Percentiles rank a stretch among this genome's conserved stretches.
phyloP scores from a whole-genome alignment of 1,139 yeast genomes.

The Trichomonascaceae sp. region DNA sequence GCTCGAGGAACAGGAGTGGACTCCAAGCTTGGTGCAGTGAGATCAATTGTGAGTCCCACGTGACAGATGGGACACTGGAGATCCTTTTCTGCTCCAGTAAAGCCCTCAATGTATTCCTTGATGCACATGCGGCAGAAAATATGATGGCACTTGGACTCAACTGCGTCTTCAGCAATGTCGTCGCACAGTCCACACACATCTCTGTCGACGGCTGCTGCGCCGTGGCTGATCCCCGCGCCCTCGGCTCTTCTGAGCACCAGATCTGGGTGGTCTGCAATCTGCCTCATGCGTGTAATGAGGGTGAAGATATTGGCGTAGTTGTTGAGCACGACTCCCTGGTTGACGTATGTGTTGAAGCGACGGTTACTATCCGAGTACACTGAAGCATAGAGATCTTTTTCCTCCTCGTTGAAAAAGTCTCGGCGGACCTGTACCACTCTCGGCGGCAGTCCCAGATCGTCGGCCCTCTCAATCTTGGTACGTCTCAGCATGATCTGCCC shows the following conservation, averaged over 20 bases:
- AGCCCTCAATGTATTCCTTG: conserved; percentile 78
- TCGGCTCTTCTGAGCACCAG: conserved; percentile 59
- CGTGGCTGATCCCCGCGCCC: conserved; percentile 14
- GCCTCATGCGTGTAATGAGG: conserved; percentile 91
- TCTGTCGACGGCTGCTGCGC: conserved; percentile 26
- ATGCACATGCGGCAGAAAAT: conserved; percentile 86
- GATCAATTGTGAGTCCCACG: conserved; percentile 77
- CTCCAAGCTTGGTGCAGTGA: conserved; percentile 77
- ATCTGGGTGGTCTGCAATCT: conserved; percentile 96
- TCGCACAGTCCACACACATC: conserved; percentile 88
- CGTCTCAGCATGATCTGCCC: conserved; percentile 81
- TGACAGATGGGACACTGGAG: conserved; percentile 94
- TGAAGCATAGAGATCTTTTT: conserved; percentile 78
- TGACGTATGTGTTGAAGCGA: conserved; percentile 73
- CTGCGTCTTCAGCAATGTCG: conserved; percentile 96
- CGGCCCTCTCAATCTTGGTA: conserved; percentile 91
- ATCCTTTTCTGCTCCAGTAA: conserved; percentile 46
- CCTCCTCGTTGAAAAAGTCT: conserved; percentile 85
- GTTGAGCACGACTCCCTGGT: conserved; percentile 88
- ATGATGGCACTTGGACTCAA: conserved; percentile 88
- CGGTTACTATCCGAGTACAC: conserved; percentile 78
- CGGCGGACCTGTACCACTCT: conserved; percentile 77
- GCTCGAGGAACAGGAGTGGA: background rate
- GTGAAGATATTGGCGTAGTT: conserved; percentile 96
- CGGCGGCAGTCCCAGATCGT: conserved; percentile 94